Base-by-base conservation (phyloP, 176 grass and related monocot genomes). In the Eleusine coracana region DNA sequence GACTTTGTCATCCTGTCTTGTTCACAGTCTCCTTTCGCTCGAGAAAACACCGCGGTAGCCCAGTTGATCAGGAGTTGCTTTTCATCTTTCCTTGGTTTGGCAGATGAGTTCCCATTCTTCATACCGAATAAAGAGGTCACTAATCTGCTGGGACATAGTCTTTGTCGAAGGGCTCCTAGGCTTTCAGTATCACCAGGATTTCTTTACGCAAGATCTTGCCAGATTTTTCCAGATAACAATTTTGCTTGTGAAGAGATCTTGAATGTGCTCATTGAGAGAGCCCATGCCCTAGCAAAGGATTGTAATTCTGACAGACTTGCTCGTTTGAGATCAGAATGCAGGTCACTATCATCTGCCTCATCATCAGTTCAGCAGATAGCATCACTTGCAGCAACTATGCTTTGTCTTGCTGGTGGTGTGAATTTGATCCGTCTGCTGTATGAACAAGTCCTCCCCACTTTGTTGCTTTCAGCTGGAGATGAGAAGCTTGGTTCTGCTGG, bases 41-140 rank as follows among this genome's bases (percentile, higher is more conserved):
- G 63, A 40, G 94, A 97, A 77, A 94, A 92, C 61, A 76, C 88
- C 21, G 89, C 91, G 15, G 59, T 93, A 20, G 79, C 73, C 64
- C 87, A 97, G 71, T 79, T 97, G 66, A 97, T 97, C 51, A 89
- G 86, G 77, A 94, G 91, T 71, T 94, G 94, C 76, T 97, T 97
- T 87, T 86, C 89, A 36, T 92, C 82, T 65, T 97, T 97, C 70
- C 87, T 97, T 70, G 89, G 85, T 69, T 71, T 51, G n/a, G 69
- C 66, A 44, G 60, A 84, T 70, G 81, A 74, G 7, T 50, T 71
- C 23, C 87, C 84, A 58, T 77, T 70, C 64, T 86, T 87, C 68
- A 46, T 56, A 48, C 50, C 46, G 14, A 75, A 68, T 41, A 75
- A 81, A 75, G 93, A 90, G 71, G 80, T 90, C 12, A 42, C 38